These are phyloP conservation scores for Botrytis medusae DNA, from an alignment of 2,329 filamentous ascomycete genomes.

Conservation along the genomic window DNA sequence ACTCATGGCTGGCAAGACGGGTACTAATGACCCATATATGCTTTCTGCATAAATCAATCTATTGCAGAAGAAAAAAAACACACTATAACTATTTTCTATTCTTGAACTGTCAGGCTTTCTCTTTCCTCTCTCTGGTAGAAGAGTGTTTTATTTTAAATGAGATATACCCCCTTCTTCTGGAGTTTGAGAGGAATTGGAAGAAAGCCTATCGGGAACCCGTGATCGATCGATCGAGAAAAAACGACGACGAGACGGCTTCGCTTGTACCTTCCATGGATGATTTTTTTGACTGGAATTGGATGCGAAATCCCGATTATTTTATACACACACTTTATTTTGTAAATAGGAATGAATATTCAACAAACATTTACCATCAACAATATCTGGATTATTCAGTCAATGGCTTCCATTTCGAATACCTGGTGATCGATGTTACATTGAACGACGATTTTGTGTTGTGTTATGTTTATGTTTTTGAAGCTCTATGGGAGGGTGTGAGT, in stretches of 20 bases:
- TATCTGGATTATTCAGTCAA: not conserved
- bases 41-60: slow-evolving; percentile 59
- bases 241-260: slow-evolving; percentile 11
- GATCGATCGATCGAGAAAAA: not conserved
- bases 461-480: not conserved
- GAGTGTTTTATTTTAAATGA: slow-evolving; percentile 13
- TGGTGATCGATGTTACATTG: not conserved
- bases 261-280: not conserved
- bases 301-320: slow-evolving; percentile 14
- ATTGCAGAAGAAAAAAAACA: not conserved
- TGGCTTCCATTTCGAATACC: not conserved
- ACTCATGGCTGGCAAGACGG: slow-evolving; percentile 78
- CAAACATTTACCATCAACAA: not conserved
- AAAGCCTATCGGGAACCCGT: slow-evolving; percentile 19
- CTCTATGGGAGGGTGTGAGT: not conserved
- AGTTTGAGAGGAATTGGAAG: slow-evolving; percentile 11
- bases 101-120: slow-evolving; percentile 19
- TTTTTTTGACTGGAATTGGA: not conserved
- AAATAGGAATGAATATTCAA: slow-evolving; percentile 13
- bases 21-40: slow-evolving; percentile 65
- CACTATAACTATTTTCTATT: slow-evolving; percentile 3
- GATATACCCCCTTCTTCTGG: slow-evolving; percentile 9
- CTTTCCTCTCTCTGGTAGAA: slow-evolving; percentile 17
- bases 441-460: not conserved
- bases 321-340: slow-evolving; percentile 13